A percentile compares a stretch with the other conserved stretches of the same genome.
phyloP scores from a whole-genome alignment of 192 early-diverging fungal species.

The Dimargaris verticillata region DNA sequence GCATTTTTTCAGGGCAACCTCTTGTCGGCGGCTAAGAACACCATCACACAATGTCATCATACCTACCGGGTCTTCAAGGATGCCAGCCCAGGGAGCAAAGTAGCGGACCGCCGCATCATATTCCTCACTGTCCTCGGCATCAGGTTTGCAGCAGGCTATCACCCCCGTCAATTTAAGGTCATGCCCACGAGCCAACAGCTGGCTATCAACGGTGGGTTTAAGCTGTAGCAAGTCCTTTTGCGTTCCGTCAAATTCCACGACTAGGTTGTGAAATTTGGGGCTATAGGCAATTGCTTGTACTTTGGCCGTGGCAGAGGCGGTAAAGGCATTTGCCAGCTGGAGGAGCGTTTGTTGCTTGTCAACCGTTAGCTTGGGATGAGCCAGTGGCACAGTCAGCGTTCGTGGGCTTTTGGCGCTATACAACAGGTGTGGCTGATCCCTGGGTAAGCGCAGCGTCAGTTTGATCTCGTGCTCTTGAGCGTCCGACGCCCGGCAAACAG shows the following conservation, averaged over 20 bases:
- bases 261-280: neutral
- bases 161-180: neutral
- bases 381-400: no score
- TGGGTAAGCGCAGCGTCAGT: neutral
- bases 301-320: neutral
- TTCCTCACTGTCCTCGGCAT: neutral
- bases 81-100: slow-evolving; percentile 1
- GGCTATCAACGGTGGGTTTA: neutral
- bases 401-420: neutral
- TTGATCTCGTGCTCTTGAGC: neutral
- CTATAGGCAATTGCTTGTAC: neutral
- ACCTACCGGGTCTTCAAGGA: neutral
- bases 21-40: no score
- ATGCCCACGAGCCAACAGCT: neutral
- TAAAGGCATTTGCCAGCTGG: neutral
- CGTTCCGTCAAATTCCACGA: neutral
- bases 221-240: neutral
- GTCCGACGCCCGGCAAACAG: neutral
- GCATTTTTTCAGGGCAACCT: no score
- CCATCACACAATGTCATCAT: no score
- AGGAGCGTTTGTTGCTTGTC: no score
- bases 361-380: no score
- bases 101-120: neutral
- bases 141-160: neutral
- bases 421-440: neutral